Evolutionary conservation across 768 basidiomycete genomes (phyloP).

Genomic region (Leccinum sublutescens): DNA sequence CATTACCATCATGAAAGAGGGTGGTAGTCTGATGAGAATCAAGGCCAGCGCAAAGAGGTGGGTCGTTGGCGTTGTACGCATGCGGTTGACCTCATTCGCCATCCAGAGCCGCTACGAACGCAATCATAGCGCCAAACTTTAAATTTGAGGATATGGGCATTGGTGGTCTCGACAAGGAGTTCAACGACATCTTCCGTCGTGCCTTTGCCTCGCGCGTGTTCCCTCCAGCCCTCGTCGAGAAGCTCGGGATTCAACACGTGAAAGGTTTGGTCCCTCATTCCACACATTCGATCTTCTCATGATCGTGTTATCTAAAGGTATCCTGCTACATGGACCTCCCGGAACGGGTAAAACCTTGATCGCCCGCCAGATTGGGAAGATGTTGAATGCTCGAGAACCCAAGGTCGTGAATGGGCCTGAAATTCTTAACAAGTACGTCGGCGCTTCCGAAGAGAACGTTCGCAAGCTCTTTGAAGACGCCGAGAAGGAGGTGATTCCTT

Average conservation of each 20-base stretch:
- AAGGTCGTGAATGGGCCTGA: slow-evolving; percentile 99
- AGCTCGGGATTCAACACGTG: slow-evolving; percentile 96
- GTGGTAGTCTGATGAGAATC: slow-evolving; percentile 78
- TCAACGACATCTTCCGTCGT: slow-evolving; percentile 94
- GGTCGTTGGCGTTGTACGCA: slow-evolving; percentile 15
- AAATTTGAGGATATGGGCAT: slow-evolving; percentile 99
- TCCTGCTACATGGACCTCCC: slow-evolving; percentile 92
- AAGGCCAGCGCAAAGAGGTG: slow-evolving; percentile 91
- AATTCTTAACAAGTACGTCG: slow-evolving; percentile 95
- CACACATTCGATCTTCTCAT: background rate
- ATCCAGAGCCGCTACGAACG: slow-evolving; percentile 81
- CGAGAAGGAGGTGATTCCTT: slow-evolving; percentile 77
- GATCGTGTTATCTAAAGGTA: slow-evolving; percentile 50
- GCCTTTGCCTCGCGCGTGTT: slow-evolving; percentile 99
- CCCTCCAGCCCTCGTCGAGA: slow-evolving; percentile 94
- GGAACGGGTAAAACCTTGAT: slow-evolving; percentile 99
- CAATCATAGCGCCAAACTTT: slow-evolving; percentile 96
- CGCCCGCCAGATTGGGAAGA: slow-evolving; percentile 98
- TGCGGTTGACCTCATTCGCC: slow-evolving; percentile 1
- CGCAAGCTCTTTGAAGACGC: slow-evolving; percentile 98
- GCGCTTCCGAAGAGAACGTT: slow-evolving; percentile 96
- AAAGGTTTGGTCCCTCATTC: slow-evolving; percentile 61
- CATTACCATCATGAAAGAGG: slow-evolving; percentile 82
- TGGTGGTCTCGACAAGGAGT: slow-evolving; percentile 94
- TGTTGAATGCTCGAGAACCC: slow-evolving; percentile 96